Evolutionary conservation across 139 green algal genomes (phyloP).

Genomic region (Micractinium conductrix): DNA sequence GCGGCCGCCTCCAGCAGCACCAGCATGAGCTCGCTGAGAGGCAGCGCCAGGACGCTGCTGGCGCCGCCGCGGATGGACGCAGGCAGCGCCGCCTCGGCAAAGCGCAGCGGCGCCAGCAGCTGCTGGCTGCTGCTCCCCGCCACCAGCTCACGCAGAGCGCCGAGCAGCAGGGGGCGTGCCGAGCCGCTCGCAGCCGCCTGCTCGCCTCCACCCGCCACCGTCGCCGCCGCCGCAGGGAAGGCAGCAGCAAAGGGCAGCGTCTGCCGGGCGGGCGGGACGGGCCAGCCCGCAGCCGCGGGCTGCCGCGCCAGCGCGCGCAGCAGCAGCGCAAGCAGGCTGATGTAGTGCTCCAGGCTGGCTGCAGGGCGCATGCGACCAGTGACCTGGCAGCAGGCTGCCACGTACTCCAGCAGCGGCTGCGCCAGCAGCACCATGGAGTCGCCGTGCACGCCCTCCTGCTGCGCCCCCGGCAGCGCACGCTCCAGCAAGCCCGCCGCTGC

Average conservation of each 20-base stretch:
- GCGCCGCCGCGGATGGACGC: not conserved
- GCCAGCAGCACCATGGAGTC: not conserved
- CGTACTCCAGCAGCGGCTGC: not conserved
- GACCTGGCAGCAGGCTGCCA: conserved; percentile 10
- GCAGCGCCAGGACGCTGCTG: not conserved
- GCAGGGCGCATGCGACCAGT: conserved; percentile 24
- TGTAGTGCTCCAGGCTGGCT: conserved; percentile 20
- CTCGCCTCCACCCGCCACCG: not conserved
- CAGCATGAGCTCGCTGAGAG: conserved; percentile 38
- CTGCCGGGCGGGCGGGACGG: not conserved
- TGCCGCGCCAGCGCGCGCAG: conserved; percentile 15
- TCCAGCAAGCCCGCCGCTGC: not conserved
- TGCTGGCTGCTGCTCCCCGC: conserved; percentile 41
- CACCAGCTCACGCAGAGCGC: conserved; percentile 25
- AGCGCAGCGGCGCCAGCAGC: conserved; percentile 33
- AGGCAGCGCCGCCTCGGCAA: conserved; percentile 15
- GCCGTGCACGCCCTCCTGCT: not conserved
- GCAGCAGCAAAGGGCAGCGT: conserved; percentile 31
- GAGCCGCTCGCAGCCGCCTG: not conserved
- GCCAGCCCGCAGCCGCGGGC: not conserved
- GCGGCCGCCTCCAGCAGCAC: conserved; percentile 26
- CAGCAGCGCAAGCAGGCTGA: conserved; percentile 30
- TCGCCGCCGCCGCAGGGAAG: conserved; percentile 26
- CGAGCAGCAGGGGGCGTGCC: conserved; percentile 2
- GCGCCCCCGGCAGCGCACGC: not conserved